Base-by-base conservation (phyloP, 768 basidiomycete genomes). In the Collybia mongolica region DNA sequence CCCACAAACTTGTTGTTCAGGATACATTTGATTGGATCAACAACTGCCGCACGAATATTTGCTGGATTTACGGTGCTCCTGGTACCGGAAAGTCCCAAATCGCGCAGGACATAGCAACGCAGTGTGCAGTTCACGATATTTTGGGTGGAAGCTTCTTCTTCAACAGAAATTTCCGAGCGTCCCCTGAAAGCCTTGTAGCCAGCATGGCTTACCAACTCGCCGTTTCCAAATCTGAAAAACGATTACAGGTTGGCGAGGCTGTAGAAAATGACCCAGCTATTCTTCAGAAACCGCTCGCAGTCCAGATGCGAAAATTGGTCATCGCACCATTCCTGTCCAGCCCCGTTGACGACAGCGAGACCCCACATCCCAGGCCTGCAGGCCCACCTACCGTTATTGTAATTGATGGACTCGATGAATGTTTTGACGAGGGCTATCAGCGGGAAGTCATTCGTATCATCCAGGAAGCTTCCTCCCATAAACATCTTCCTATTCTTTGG, bases 351-450 rank as follows among this genome's bases (percentile, higher is more conserved):
- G 1, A 28, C 14, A 44, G 20, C 4, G 26, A 28, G 24, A 28
- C n/a, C 17, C 32, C 24, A 26, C 32, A 23, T 28, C 18, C 43
- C 26, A 1, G 26, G 5, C 18, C 5, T 3, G 12, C 7, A 18
- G 28, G 18, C 44, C 28, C 12, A 9, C 28, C 48, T 38, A 17
- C 39, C 17, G 45, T 50, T 54, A 6, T 65, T 15, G 47, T 66
- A 20, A 51, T 64, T 20, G 66, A 67, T 48, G 65, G 61, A 4
- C 52, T 69, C 6, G 67, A 69, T 42, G 66, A 68, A 54, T 67
- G 63, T 43, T 14, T 49, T 8, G 51, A 54, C 3, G 17, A 45
- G 15, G 44, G 48, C 3, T 23, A 45, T 8, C 59, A 60, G 23
- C 15, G 26, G 7, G 39, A 52, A 6, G 44, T 63, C 9, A 3